phyloP scores from a whole-genome alignment of 331 rosid species.

The Ulmus americana region DNA sequence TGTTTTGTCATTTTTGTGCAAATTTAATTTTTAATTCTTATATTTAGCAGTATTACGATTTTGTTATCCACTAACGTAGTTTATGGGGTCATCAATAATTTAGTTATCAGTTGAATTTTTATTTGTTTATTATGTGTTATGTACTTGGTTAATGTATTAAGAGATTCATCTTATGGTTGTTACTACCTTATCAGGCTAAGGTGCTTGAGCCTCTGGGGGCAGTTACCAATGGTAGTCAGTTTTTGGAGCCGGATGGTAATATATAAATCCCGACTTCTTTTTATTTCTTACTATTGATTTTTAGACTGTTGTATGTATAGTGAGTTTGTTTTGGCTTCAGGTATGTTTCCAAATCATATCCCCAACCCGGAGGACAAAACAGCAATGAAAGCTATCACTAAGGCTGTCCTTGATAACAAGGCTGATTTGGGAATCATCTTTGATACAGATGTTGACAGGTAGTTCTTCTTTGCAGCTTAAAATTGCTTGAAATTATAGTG shows the following conservation, averaged over 20 bases:
- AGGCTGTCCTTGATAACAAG: constrained; percentile 78
- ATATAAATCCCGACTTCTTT: constrained; percentile 19
- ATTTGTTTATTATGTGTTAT: neutral
- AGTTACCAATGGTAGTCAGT: constrained; percentile 81
- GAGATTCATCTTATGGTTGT: constrained; percentile 1
- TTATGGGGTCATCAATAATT: constrained; percentile 3
- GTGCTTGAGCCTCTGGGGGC: constrained; percentile 96
- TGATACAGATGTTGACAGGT: constrained; percentile 95
- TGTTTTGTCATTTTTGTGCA: neutral
- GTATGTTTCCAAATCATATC: constrained; percentile 90
- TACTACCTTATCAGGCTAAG: constrained; percentile 54
- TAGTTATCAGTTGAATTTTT: neutral
- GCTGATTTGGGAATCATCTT: constrained; percentile 97
- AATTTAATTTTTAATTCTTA: neutral
- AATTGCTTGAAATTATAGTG: neutral
- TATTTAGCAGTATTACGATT: neutral
- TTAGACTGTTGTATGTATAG: constrained; percentile 11
- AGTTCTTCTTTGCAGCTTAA: constrained; percentile 14
- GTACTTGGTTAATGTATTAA: neutral
- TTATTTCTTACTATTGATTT: neutral
- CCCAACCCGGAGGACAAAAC: constrained; percentile 97
- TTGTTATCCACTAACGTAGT: neutral
- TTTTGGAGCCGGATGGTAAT: constrained; percentile 98
- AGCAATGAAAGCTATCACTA: constrained; percentile 90
- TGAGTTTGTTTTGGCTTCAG: constrained; percentile 34